These are phyloP conservation scores for Ceratocystiopsis sp. DNA, from an alignment of 2,329 filamentous ascomycete species.

Conservation along the genomic window DNA sequence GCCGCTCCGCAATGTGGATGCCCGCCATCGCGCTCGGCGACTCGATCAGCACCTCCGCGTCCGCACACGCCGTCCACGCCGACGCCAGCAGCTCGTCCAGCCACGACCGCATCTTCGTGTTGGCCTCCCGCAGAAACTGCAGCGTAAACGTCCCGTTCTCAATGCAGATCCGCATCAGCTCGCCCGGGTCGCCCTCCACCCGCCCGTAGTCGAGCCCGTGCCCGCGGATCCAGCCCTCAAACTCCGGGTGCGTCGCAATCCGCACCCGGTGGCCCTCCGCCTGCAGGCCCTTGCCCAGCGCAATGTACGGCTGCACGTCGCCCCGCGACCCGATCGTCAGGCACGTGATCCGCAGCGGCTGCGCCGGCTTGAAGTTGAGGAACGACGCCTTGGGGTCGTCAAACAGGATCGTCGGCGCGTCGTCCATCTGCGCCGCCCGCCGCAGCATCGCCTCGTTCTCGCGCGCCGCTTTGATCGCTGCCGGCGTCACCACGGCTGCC, in stretches of 20 bases:
- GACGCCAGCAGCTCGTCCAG: constrained; percentile 74
- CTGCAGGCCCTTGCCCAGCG: constrained; percentile 76
- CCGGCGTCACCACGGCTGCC: neutral
- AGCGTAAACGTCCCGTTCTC: constrained; percentile 96
- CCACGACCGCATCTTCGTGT: constrained; percentile 81
- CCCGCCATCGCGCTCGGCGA: constrained; percentile 94
- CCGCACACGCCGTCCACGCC: constrained; percentile 70
- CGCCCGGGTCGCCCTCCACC: constrained; percentile 79
- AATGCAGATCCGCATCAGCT: constrained; percentile 90
- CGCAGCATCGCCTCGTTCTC: constrained; percentile 30
- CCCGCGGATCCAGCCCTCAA: constrained; percentile 73
- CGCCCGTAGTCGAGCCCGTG: constrained; percentile 87
- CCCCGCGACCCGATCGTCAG: constrained; percentile 90
- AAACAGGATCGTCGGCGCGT: constrained; percentile 63
- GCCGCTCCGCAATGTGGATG: constrained; percentile 89
- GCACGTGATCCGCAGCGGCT: constrained; percentile 72
- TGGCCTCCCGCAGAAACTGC: constrained; percentile 77
- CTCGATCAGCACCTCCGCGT: constrained; percentile 80
- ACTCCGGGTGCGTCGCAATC: constrained; percentile 87
- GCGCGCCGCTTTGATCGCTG: neutral
- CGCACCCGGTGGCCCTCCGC: constrained; percentile 72
- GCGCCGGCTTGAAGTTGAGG: constrained; percentile 73
- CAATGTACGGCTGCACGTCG: constrained; percentile 95
- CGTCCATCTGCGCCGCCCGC: constrained; percentile 27
- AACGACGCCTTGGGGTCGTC: constrained; percentile 81